Conservation (phyloP, 2,329 filamentous ascomycete genomes). For the Tolypocladium inflatum region DNA sequence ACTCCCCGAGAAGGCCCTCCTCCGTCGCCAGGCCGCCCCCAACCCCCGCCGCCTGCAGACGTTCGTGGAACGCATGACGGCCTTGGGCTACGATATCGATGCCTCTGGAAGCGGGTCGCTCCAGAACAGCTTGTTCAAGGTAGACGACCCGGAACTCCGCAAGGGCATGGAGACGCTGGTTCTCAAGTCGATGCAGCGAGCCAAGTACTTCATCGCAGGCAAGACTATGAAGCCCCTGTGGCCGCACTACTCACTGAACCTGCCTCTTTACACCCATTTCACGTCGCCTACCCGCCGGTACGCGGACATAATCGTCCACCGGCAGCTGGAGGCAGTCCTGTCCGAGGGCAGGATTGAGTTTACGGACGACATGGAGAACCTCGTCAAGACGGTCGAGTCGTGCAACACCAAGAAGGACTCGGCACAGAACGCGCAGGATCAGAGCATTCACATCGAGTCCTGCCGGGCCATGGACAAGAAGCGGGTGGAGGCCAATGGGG, state of each 20-base stretch:
- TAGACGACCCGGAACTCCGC: conserved; percentile 78
- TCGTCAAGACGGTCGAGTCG: conserved; percentile 87
- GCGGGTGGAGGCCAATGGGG: conserved; percentile 75
- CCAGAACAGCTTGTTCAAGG: conserved; percentile 90
- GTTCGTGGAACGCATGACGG: conserved; percentile 87
- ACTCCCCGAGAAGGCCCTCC: conserved; percentile 83
- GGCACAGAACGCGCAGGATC: conserved; percentile 92
- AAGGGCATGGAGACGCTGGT: conserved; percentile 97
- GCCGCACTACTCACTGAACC: conserved; percentile 85
- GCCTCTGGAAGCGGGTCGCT: conserved; percentile 80
- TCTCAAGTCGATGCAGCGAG: conserved; percentile 90
- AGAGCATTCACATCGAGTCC: conserved; percentile 96
- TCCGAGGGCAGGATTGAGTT: conserved; percentile 78
- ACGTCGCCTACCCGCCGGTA: conserved; percentile 92
- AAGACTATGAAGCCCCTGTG: conserved; percentile 70
- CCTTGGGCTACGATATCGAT: conserved; percentile 84
- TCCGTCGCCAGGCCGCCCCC: conserved; percentile 77
- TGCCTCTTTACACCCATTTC: conserved; percentile 94
- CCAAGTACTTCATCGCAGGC: conserved; percentile 85
- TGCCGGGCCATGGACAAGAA: conserved; percentile 94
- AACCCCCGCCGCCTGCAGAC: conserved; percentile 83
- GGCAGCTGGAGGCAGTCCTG: conserved; percentile 80
- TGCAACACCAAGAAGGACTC: conserved; percentile 99
- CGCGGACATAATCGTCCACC: conserved; percentile 89
- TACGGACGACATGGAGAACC: conserved; percentile 74